phyloP scores from a whole-genome alignment of 2,329 filamentous ascomycete genomes.

The Diaporthe sp. region DNA sequence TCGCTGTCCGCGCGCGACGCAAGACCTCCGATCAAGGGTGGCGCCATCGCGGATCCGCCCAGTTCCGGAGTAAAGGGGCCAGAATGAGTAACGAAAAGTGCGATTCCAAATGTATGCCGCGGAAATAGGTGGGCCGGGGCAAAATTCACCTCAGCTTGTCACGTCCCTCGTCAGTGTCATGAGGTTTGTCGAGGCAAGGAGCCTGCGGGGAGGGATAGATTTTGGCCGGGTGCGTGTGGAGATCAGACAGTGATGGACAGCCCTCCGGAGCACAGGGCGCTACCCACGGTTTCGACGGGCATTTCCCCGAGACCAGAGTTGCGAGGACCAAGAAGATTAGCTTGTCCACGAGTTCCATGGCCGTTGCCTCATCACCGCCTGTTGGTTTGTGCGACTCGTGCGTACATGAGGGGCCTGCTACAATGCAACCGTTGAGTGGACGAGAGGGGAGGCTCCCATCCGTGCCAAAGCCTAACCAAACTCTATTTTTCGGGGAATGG shows the following conservation, averaged over 20 bases:
- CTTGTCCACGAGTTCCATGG: neutral
- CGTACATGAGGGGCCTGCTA: neutral
- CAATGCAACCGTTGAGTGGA: conserved; percentile 2
- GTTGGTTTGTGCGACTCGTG: conserved; percentile 4
- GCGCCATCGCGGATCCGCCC: neutral
- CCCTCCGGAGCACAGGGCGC: neutral
- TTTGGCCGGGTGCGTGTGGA: conserved; percentile 10
- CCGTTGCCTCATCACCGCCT: neutral
- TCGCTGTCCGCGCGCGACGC: neutral
- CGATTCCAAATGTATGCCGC: neutral
- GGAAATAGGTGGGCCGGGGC: neutral
- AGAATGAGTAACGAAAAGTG: neutral
- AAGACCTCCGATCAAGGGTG: neutral
- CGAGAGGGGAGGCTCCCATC: neutral
- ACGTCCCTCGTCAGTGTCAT: conserved; percentile 2
- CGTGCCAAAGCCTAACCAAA: neutral
- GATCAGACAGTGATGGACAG: neutral
- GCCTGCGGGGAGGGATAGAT: neutral
- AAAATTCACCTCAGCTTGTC: neutral
- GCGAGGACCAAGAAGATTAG: neutral
- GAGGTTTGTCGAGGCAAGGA: neutral
- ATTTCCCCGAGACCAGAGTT: neutral
- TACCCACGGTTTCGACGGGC: neutral
- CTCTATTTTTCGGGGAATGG: neutral
- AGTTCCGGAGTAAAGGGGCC: neutral